Evolutionary conservation across 805 yeast species (phyloP), one percentile per base, ranked within the genome.

Genomic region (Barnettozyma botsteinii): DNA sequence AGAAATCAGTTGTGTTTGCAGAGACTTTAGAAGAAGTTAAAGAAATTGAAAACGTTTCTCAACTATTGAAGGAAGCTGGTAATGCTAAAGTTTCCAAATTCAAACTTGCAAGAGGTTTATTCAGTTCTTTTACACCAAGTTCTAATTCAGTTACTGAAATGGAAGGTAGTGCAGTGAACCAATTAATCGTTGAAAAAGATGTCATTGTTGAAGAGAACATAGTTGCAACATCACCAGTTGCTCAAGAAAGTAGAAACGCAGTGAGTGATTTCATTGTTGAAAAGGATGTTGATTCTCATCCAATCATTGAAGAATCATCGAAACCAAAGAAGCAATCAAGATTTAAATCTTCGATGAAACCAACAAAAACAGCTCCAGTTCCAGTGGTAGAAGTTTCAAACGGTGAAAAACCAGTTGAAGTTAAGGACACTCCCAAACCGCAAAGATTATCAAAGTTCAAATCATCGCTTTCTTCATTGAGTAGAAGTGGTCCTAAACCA

Each of bases 21-120:
- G 57, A 59, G 2, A 61, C 61, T 3, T 63, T 78, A 24, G 74
- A 78, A 33, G 33, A 40, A 20, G 71, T 82, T 10, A 79, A 78
- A 45, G 78, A 77, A 41, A 67, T 81, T 35, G 82, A 75, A 35
- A 73, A 77, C 47, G 64, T 77, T 3, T 75, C 80, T 52, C 69
- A 67, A 23, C 67, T 67, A 27, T 51, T 75, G 45, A 69, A 57
- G 46, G 50, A 60, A 13, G 56, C 54, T 13, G 51, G 56, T 33
- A 47, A 26, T 4, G 14, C 21, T 4, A 51, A 40, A 22, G 38
- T 53, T 1, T 55, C 59, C 0, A 53, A 40, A 30, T 55, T 55
- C 39, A 52, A 51, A 41, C 45, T 41, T 35, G 38, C 42, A 31
- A 38, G 45, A 33, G n/a, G 17, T 17, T 22, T 23, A 19, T 8